phyloP scores from a whole-genome alignment of 2,329 filamentous ascomycete genomes.

The Cladosporium colombiae region DNA sequence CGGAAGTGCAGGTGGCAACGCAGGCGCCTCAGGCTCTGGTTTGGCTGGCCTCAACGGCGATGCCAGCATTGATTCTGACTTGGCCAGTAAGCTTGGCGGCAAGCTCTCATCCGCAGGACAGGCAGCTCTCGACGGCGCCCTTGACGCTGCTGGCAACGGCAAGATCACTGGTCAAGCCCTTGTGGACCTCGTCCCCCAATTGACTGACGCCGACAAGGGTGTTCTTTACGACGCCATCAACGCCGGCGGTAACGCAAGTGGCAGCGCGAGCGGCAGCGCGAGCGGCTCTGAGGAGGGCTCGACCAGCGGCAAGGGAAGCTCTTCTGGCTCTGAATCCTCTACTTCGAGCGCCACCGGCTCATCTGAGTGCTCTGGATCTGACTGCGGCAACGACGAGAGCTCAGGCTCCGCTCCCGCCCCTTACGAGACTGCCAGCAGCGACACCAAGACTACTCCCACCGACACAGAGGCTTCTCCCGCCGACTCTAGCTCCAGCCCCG shows the following conservation, averaged over 20 bases:
- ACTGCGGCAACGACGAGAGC: not conserved
- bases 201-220: conserved; percentile 10
- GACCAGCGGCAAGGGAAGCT: not conserved
- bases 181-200: not conserved
- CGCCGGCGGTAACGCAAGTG: not conserved
- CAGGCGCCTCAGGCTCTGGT: conserved; percentile 3
- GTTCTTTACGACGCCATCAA: not conserved
- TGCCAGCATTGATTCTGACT: not conserved
- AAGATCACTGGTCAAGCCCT: conserved; percentile 4
- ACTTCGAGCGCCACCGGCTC: not conserved
- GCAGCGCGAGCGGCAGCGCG: not conserved
- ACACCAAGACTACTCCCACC: not conserved
- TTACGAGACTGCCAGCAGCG: not conserved
- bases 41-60: not conserved
- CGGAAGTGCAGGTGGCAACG: not conserved
- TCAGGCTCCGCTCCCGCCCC: conserved; percentile 5
- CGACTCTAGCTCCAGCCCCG: conserved; percentile 27
- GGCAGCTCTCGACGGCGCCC: conserved; percentile 5
- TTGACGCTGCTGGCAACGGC: conserved; percentile 1
- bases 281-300: conserved; percentile 7
- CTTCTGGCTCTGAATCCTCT: conserved; percentile 1
- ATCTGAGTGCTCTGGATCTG: not conserved
- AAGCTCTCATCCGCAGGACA: conserved; percentile 6
- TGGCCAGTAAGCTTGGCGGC: not conserved
- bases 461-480: conserved; percentile 4